Base-by-base conservation (phyloP, 306 rosid genomes). In the Cucurbita moschata region DNA sequence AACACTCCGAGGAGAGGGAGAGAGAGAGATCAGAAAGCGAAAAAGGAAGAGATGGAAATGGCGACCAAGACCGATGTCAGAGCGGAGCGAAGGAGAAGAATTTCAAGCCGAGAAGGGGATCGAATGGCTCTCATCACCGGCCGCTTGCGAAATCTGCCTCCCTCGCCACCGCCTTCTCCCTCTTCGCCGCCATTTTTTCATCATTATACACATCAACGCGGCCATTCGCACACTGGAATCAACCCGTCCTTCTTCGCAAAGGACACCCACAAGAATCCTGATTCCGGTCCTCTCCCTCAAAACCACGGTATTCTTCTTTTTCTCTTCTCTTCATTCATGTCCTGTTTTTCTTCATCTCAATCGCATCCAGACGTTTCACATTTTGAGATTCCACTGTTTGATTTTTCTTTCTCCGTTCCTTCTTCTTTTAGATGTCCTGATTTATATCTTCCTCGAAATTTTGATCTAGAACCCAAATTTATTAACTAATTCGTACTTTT, bases 71-170 rank as follows among this genome's bases (percentile, higher is more conserved):
- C 38, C 52, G 76, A 59, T 16, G 72, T 18, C 57, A 76, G 83
- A 68, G 87, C 65, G 53, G 88, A 73, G 59, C 82, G 95, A 81
- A 84, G 96, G 58, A 82, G 85, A 74, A 73, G 85, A 77, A 81
- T 92, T 7, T 50, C 62, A 16, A 89, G 86, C 66, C 80, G 86
- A 63, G 95, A 87, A 5, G 73, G 85, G 0, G 92, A 92, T 81
- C 87, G 98, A 3, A 74, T 92, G 88, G 91, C 92, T 21, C 69
- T 85, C 10, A 88, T 88, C 35, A 88, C 86, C 3, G 92, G 96
- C 61, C 74, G 80, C 37, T 75, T 89, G 71, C 73, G 40, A 9
- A 53, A 59, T 42, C 86, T 85, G 52, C 86, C 87, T 46, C 82
- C 86, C 0, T 47, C 84, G 3, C 75, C 86, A 1, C 80, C 88